phyloP scores from a whole-genome alignment of 225 moss, liverwort and hornwort genomes.

The Climacium dendroides region DNA sequence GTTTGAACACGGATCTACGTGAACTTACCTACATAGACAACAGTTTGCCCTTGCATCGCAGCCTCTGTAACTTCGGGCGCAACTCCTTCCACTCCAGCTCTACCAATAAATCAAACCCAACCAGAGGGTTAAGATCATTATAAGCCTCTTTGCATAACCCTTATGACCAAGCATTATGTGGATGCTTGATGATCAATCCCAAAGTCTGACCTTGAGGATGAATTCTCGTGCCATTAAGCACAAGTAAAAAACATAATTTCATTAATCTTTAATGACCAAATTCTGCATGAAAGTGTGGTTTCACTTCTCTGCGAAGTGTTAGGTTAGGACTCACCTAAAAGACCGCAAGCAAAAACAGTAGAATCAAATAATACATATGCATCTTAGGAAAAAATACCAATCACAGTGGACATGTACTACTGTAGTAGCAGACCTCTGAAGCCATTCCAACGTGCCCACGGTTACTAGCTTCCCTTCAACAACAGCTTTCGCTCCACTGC shows the following conservation, averaged over 20 bases:
- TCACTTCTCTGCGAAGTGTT: too few species aligned
- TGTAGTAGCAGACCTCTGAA: conserved; percentile 47
- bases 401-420: not conserved
- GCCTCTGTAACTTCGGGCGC: conserved; percentile 32
- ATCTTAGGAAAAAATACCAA: not conserved
- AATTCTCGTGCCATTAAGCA: not conserved
- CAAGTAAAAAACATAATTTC: not conserved
- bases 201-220: not conserved
- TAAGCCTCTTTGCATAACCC: not conserved
- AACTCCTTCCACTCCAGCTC: conserved; percentile 54
- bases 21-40: conserved; percentile 63
- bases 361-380: not conserved
- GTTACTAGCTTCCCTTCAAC: conserved; percentile 85
- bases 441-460: conserved; percentile 89
- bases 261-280: not conserved
- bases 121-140: not conserved
- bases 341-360: not conserved
- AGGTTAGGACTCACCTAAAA: not conserved
- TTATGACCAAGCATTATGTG: not conserved
- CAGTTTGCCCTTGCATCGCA: conserved; percentile 56
- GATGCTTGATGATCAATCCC: not conserved
- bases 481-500: conserved; percentile 88
- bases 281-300: not conserved
- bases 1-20: not conserved
- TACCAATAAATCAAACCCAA: conserved; percentile 6